Evolutionary conservation across 108 stramenopile genomes (phyloP), one percentile per base, ranked within the genome.

Genomic region (Cyclotella sp.): DNA sequence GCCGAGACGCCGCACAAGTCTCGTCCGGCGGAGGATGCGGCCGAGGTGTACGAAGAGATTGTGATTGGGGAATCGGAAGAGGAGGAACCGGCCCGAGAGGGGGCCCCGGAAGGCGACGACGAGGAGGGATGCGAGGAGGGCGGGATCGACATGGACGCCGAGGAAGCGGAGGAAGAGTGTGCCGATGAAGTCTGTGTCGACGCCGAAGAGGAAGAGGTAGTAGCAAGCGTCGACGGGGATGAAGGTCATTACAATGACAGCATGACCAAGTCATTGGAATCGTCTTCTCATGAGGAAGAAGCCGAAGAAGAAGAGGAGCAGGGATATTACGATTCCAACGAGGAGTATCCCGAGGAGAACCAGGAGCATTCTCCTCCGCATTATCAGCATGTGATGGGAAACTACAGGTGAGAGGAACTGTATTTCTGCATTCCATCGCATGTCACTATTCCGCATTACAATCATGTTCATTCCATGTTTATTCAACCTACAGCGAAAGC

Each of bases 331-430:
- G 49, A 68, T 22, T 52, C 54, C 24, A 22, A 53, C 29, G 67
- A 68, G 49, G 67, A 68, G 12, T 68, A 53, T 42, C 9, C 67
- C 28, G 68, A 69, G 14, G 66, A 77, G 34, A 57, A 68, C 10
- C 49, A 34, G 27, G n/a, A 4, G 21, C 15, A 47, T 30, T 30
- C 61, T 44, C 68, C 76, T n/a, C 65, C 34, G 30, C 66, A 76
- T 46, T 57, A 70, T 28, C 76, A 70, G 18, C 57, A 73, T 27
- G 63, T 43, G 47, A 21, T 61, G 16, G 82, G 76, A 46, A 83
- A 83, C 28, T 77, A 77, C 44, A 77, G 76, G 67, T 68, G 49
- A 30, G 67, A 19, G 8, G 19, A 65, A 12, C 34, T 47, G 43
- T 47, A 1, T 45, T 6, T 41, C 21, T 47, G 3, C 3, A 14